Percentiles rank a stretch among this genome's conserved stretches.
Conservation (phyloP, 2,329 filamentous ascomycete species). For the Fonsecaea pugnacius region DNA sequence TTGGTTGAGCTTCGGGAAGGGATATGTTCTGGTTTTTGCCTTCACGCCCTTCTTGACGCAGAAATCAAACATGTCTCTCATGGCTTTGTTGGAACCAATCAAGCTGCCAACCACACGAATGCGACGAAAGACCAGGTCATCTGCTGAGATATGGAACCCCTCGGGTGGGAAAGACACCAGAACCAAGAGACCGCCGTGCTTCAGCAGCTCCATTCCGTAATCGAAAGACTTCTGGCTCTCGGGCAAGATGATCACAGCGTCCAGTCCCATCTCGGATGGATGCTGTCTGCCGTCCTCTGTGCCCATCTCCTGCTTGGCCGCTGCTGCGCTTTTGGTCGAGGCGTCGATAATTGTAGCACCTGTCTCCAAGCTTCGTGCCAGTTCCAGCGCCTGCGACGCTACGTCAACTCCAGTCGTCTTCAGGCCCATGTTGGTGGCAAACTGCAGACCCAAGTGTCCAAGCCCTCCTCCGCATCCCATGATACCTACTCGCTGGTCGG, state of each 20-base stretch:
- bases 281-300: slow-evolving; percentile 26
- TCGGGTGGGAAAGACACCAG: slow-evolving; percentile 40
- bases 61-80: slow-evolving; percentile 70
- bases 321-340: slow-evolving; percentile 42
- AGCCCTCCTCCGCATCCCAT: slow-evolving; percentile 74
- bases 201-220: slow-evolving; percentile 40
- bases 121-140: slow-evolving; percentile 40
- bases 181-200: slow-evolving; percentile 41
- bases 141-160: slow-evolving; percentile 13
- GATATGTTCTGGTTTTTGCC: slow-evolving; percentile 22
- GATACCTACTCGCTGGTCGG: slow-evolving; percentile 61
- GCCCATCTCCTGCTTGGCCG: slow-evolving; percentile 39
- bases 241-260: slow-evolving; percentile 50
- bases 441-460: slow-evolving; percentile 77
- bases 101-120: slow-evolving; percentile 55
- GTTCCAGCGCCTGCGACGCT: slow-evolving; percentile 66
- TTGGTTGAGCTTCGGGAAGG: slow-evolving; percentile 30
- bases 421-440: slow-evolving; percentile 75
- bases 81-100: slow-evolving; percentile 53
- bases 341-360: slow-evolving; percentile 49
- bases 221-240: slow-evolving; percentile 47
- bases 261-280: slow-evolving; percentile 49
- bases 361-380: slow-evolving; percentile 66
- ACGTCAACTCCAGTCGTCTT: slow-evolving; percentile 61
- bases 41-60: slow-evolving; percentile 21